Base-by-base conservation (phyloP, 2,329 filamentous ascomycete species). In the Neocucurbitaria cava region DNA sequence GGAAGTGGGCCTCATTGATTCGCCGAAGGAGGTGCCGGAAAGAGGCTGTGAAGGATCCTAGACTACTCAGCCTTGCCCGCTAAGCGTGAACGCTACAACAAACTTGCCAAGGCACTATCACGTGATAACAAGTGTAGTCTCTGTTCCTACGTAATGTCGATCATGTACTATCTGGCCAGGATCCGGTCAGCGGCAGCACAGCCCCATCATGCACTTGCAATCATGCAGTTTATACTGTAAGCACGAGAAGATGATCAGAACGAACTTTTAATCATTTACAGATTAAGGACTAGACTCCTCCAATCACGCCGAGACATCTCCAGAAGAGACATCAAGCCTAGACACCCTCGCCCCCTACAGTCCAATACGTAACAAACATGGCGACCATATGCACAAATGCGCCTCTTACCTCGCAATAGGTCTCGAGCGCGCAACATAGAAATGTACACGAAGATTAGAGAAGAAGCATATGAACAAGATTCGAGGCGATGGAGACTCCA, bases 381-480 rank as follows among this genome's bases (percentile, higher is more conserved):
- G 55, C 54, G 51, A 62, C 49, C 46, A 61, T 58, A 65, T 63
- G 58, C 54, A 66, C 55, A 54, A 35, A 33, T 23, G 35, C 30
- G 46, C 17, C 23, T 43, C 42, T 17, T 4, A 26, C 15, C 24
- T 13, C 44, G 10, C 20, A 38, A 9, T 26, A 31, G 18, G 23
- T 31, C 28, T 45, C 18, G 33, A 42, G 31, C 44, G 43, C 35
- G 38, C 38, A 41, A 41, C 11, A 5, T 49, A 49, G 24, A 43
- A 43, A n/a, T 62, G 52, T 56, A 64, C 56, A 60, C 40, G 38
- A 58, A 56, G 44, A 49, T 47, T 41, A 48, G 38, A 51, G 42
- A 38, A 48, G 39, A 38, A 48, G 39, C 28, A 53, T 43, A 51
- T 49, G 43, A 52, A 52, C 53, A 55, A 56, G 31, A 47, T 49